Conservation (phyloP, 768 basidiomycete species). For the Boletus insuetus region DNA sequence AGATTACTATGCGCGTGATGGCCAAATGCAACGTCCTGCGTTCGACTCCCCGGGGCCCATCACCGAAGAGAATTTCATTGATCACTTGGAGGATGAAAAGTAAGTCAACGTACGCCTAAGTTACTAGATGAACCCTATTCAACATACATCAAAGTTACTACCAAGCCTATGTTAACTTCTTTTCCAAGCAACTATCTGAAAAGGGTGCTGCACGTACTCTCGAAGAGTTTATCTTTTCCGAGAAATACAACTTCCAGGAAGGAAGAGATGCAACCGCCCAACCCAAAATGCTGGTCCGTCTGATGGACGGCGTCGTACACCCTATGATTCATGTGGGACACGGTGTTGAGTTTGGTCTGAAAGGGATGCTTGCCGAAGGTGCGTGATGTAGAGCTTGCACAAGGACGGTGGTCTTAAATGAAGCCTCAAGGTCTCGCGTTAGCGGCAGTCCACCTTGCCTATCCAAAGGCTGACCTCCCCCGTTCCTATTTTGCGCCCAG, state of each 20-base stretch:
- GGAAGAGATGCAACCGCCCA: conserved; percentile 21
- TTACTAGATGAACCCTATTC: neutral
- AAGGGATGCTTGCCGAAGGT: conserved; percentile 66
- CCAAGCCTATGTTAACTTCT: conserved; percentile 26
- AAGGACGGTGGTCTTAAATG: neutral
- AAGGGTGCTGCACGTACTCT: conserved; percentile 17
- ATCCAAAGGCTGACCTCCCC: conserved; percentile 33
- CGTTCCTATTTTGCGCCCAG: conserved; percentile 8
- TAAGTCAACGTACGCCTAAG: neutral
- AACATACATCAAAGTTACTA: conserved; percentile 20
- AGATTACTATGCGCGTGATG: conserved; percentile 27
- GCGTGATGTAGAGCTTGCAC: neutral
- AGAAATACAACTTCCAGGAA: conserved; percentile 23
- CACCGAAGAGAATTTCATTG: conserved; percentile 21
- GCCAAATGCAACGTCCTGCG: conserved; percentile 19
- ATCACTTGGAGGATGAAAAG: conserved; percentile 28
- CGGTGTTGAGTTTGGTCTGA: conserved; percentile 61
- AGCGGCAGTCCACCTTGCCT: conserved; percentile 29
- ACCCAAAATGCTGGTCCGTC: conserved; percentile 54
- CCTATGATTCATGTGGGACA: conserved; percentile 61
- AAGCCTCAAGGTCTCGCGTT: conserved; percentile 23
- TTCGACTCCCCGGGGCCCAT: conserved; percentile 25
- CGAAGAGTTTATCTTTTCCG: conserved; percentile 31
- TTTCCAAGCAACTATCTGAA: conserved; percentile 14
- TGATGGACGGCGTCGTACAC: conserved; percentile 51